phyloP scores from a whole-genome alignment of 1,139 yeast species.

The Wickerhamomyces sp. region DNA sequence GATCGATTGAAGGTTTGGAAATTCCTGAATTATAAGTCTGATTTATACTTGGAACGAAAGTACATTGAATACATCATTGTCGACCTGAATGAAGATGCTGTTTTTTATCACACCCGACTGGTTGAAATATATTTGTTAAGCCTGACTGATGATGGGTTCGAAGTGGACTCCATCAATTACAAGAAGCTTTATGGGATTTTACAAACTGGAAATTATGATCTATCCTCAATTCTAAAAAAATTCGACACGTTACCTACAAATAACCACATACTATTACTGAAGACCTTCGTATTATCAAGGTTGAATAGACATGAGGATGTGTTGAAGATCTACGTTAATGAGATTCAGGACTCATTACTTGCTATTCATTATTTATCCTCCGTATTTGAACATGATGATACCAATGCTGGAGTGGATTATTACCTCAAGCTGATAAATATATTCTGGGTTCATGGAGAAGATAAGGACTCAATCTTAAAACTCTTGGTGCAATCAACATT shows the following conservation, averaged over 20 bases:
- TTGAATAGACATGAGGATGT: slow-evolving; percentile 63
- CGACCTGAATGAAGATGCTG: slow-evolving; percentile 38
- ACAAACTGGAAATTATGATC: slow-evolving; percentile 14
- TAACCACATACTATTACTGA: slow-evolving; percentile 32
- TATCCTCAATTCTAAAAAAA: slow-evolving; percentile 2
- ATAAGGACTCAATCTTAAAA: slow-evolving; percentile 35
- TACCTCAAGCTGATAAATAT: slow-evolving; percentile 30
- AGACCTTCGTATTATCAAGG: slow-evolving; percentile 55
- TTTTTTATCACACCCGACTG: slow-evolving; percentile 47
- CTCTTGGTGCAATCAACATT: slow-evolving; percentile 46
- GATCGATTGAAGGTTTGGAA: slow-evolving; percentile 51
- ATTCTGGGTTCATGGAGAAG: slow-evolving; percentile 24
- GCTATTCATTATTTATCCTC: slow-evolving; percentile 61
- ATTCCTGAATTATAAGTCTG: slow-evolving; percentile 30
- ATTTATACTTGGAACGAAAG: slow-evolving; percentile 23
- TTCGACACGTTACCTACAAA: neutral
- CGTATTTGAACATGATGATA: slow-evolving; percentile 38
- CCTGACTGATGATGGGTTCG: slow-evolving; percentile 4
- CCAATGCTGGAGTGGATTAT: slow-evolving; percentile 31
- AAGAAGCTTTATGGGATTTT: slow-evolving; percentile 12
- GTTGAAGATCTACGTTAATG: slow-evolving; percentile 55
- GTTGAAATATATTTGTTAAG: slow-evolving; percentile 48
- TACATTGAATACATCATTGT: slow-evolving; percentile 62
- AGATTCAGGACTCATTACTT: slow-evolving; percentile 49
- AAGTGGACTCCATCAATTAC: slow-evolving; percentile 4